A percentile compares a stretch with the other conserved stretches of the same genome.
Evolutionary conservation across 345 rosid genomes (phyloP).

Genomic region (Euclidium syriacum): DNA sequence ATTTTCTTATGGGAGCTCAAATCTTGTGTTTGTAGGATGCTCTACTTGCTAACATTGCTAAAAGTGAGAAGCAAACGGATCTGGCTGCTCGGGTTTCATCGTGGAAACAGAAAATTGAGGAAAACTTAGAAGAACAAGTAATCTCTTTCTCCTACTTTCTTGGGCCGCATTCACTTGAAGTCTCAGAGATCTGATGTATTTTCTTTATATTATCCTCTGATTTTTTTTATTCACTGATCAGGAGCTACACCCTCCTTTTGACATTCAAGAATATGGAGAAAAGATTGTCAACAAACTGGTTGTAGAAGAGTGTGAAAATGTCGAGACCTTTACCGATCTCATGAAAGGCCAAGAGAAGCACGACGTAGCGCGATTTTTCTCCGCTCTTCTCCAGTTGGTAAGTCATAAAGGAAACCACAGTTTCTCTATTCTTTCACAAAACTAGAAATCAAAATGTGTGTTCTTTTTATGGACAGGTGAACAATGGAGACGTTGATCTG

Average conservation of each 20-base stretch:
- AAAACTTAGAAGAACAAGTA: slow-evolving; percentile 91
- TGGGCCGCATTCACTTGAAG: background rate
- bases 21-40: slow-evolving; percentile 55
- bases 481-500: slow-evolving; percentile 77
- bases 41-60: slow-evolving; percentile 91
- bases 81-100: slow-evolving; percentile 83
- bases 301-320: slow-evolving; percentile 35
- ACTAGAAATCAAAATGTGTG: background rate
- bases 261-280: slow-evolving; percentile 81
- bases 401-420: background rate
- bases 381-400: slow-evolving; percentile 98
- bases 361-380: slow-evolving; percentile 86
- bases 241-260: slow-evolving; percentile 88
- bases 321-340: slow-evolving; percentile 51
- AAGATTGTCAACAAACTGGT: slow-evolving; percentile 60
- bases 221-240: slow-evolving; percentile 23
- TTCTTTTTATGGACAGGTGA: slow-evolving; percentile 54
- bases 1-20: slow-evolving; percentile 3
- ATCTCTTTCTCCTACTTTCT: slow-evolving; percentile 3
- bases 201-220: background rate
- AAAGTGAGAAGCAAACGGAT: slow-evolving; percentile 86
- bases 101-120: slow-evolving; percentile 95
- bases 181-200: slow-evolving; percentile 1
- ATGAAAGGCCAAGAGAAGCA: slow-evolving; percentile 78
- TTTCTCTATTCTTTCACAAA: background rate